Evolutionary conservation across 2,329 filamentous ascomycete species (phyloP), one percentile per base, ranked within the genome.

Genomic region (Alternaria brassicae): DNA sequence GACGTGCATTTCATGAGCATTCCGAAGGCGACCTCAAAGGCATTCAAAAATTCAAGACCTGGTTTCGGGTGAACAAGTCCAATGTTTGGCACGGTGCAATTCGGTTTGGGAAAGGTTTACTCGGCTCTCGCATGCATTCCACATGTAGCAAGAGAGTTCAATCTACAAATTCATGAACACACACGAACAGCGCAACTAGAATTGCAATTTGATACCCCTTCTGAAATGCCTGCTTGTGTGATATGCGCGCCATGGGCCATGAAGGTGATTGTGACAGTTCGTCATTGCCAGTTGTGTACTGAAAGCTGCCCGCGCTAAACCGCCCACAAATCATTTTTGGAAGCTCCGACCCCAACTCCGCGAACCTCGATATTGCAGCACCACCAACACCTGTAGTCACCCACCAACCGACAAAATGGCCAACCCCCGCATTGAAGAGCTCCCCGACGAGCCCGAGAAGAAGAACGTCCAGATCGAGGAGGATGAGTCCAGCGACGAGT

Each of bases 361-460:
- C 60, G 60, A 36, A 65, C 48, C 56, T 47, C 21, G 52, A 60
- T 56, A 50, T 60, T 56, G 54, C 53, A 62, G 49, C 62, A 57
- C 55, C 63, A 56, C 58, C 61, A 65, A 58, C 64, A 41, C 57
- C 41, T 48, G 34, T 56, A 56, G 52, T 62, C 62, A 61, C 69
- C 71, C 67, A 73, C 69, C 72, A 63, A 80, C 77, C 30, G 69
- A 76, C 79, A 91, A 82, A 81, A 99, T 99, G 95, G 91, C 95
- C 81, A 96, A 97, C 86, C 92, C 94, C 81, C 91, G 94, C 83
- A 90, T 98, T 83, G 94, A 99, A 87, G 95, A 99, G 85, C 88
- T 99, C 77, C 90, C 92, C 74, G 95, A 98, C 79, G 93, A 86
- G 84, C 86, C 89, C 78, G 89, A 91, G 76, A 83, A 83, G 85